Evolutionary conservation across 2,329 filamentous ascomycete genomes (phyloP).

Genomic region (Penicillium sp.): DNA sequence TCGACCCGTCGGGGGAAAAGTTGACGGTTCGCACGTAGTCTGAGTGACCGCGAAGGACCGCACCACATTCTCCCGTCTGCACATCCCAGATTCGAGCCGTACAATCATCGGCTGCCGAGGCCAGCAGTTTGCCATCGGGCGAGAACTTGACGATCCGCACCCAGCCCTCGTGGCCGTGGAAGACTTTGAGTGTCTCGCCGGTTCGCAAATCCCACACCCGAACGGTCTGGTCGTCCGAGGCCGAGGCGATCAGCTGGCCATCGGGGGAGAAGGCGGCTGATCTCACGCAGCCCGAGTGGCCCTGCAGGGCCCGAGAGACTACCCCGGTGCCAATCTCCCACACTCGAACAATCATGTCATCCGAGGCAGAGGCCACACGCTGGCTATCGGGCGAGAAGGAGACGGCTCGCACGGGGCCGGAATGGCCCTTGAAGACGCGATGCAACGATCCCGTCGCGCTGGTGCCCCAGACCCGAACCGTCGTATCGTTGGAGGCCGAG

Average conservation of each 20-base stretch:
- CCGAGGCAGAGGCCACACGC: constrained; percentile 5
- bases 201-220: constrained; percentile 19
- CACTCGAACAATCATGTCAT: constrained; percentile 9
- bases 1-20: constrained; percentile 23
- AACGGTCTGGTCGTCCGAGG: constrained; percentile 21
- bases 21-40: constrained; percentile 16
- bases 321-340: constrained; percentile 7
- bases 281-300: constrained; percentile 15
- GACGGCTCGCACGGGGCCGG: constrained; percentile 7
- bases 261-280: constrained; percentile 24
- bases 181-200: constrained; percentile 5
- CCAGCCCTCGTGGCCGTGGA: constrained; percentile 12
- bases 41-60: constrained; percentile 18
- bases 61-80: neutral
- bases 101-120: constrained; percentile 4
- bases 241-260: constrained; percentile 20
- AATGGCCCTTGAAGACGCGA: constrained; percentile 17
- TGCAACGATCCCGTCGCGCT: constrained; percentile 1
- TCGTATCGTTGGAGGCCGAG: constrained; percentile 6
- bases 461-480: constrained; percentile 6
- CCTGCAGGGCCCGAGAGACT: constrained; percentile 12
- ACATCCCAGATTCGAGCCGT: constrained; percentile 11
- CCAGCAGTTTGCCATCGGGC: constrained; percentile 14
- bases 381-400: constrained; percentile 24
- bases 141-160: constrained; percentile 22